Percentiles rank a stretch among this genome's conserved stretches.
phyloP scores from a whole-genome alignment of 2,329 filamentous ascomycete genomes.

The Scorias spongiosa region DNA sequence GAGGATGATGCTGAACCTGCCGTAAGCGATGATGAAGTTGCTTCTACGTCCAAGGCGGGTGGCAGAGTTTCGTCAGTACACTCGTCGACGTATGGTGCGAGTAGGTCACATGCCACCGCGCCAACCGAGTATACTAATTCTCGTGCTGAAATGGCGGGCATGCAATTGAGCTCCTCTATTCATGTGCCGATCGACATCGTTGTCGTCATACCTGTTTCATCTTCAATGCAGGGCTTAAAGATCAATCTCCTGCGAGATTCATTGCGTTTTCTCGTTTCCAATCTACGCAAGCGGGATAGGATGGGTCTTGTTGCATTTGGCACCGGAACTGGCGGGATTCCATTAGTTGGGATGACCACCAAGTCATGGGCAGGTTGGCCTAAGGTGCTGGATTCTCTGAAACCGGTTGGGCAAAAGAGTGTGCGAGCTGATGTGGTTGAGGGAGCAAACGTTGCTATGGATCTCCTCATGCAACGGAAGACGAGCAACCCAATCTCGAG shows the following conservation, averaged over 20 bases:
- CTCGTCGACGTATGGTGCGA: slow-evolving; percentile 66
- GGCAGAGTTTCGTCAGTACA: slow-evolving; percentile 69
- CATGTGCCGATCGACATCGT: slow-evolving; percentile 93
- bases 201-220: slow-evolving; percentile 90
- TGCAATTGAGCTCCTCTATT: slow-evolving; percentile 36
- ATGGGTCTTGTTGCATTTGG: slow-evolving; percentile 98
- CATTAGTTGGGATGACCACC: slow-evolving; percentile 94
- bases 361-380: slow-evolving; percentile 89
- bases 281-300: slow-evolving; percentile 78
- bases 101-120: slow-evolving; percentile 70
- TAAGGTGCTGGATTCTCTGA: slow-evolving; percentile 71
- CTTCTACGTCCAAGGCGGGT: slow-evolving; percentile 27
- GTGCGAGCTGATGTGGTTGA: slow-evolving; percentile 93
- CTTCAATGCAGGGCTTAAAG: slow-evolving; percentile 98
- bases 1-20: slow-evolving; percentile 68
- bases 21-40: slow-evolving; percentile 69
- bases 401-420: slow-evolving; percentile 91
- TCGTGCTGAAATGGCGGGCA: slow-evolving; percentile 26
- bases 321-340: slow-evolving; percentile 81
- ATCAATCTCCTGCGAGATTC: slow-evolving; percentile 88
- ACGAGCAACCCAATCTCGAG: slow-evolving; percentile 89
- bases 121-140: slow-evolving; percentile 77
- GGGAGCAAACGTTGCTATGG: slow-evolving; percentile 96
- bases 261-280: slow-evolving; percentile 79
- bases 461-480: slow-evolving; percentile 93